Conservation (phyloP, 495 filamentous ascomycete genomes). For the Podospora pseudocomata region DNA sequence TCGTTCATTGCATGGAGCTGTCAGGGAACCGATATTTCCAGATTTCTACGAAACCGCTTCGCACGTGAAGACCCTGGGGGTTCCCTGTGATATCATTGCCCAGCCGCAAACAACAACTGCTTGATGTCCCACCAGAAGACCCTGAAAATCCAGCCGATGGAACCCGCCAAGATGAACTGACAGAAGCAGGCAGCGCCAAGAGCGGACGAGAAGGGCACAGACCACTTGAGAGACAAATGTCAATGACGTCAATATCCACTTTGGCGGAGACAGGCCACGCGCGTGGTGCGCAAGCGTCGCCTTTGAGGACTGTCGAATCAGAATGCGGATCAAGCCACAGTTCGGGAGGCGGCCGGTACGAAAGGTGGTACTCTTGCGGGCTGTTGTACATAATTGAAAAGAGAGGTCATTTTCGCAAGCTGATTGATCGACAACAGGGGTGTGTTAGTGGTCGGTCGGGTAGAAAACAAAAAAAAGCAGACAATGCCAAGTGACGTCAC, state of each 20-base stretch:
- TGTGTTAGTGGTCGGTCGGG: background rate
- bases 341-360: background rate
- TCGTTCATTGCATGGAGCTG: too few relatives aligned
- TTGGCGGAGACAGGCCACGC: background rate
- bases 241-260: background rate
- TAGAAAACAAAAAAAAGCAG: background rate
- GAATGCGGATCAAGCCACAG: background rate
- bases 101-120: background rate
- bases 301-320: background rate
- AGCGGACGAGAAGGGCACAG: background rate
- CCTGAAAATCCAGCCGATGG: background rate
- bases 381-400: background rate
- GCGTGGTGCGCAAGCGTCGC: background rate
- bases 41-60: background rate
- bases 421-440: background rate
- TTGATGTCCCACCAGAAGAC: background rate
- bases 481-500: constrained; percentile 2
- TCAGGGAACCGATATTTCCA: background rate
- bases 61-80: background rate
- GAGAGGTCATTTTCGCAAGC: background rate
- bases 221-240: background rate
- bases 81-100: background rate
- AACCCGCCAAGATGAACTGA: background rate
- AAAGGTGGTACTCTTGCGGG: background rate
- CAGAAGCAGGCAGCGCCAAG: background rate